Base-by-base conservation (phyloP, 495 filamentous ascomycete species). In the Chaetomidium leptoderma region DNA sequence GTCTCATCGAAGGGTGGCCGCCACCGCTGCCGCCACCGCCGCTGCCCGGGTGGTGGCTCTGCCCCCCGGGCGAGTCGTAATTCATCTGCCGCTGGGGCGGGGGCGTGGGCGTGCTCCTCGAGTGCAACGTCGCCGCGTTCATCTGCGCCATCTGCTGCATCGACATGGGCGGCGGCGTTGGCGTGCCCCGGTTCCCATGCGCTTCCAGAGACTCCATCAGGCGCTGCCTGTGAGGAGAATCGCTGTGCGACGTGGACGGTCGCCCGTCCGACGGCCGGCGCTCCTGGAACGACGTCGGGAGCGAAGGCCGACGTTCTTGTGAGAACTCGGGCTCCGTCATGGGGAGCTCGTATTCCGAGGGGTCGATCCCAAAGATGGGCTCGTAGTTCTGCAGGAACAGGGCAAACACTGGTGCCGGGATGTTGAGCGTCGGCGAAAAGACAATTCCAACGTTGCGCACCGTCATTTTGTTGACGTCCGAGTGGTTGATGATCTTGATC, bases 381-480 rank as follows among this genome's bases (percentile, higher is more conserved):
- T 88, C 80, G 65, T 88, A 96, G 62, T 97, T 91, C 50, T 92
- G 91, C 33, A 98, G 80, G 72, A 98, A 93, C 73, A 91, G 79
- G 2, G 91, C 91, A 64, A 98, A 95, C 7, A 98, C 87, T 16
- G 95, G 92, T 1, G 91, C 90, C 0, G 95, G 92, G 39, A 98
- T 97, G 72, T 97, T 97, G 32, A 97, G 81, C 0, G 95, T 97
- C 2, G 93, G 93, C n/a, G 95, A 93, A 72, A 97, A 98, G 54
- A 97, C 92, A 60, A 98, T 98, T 62, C 93, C 91, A 49, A 98
- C 91, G 70, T 98, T 98, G 37, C 93, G 84, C 52, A 97, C 89
- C 6, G 87, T 96, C 93, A 98, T 98, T 76, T 97, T 97, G 75
- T 98, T 98, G 63, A 87, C 78, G 60, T 91, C 87, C 3, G 90